Percentiles rank a stretch among this genome's conserved stretches.
Conservation (phyloP, 257 asterid genomes). For the Anisodus acutangulus region DNA sequence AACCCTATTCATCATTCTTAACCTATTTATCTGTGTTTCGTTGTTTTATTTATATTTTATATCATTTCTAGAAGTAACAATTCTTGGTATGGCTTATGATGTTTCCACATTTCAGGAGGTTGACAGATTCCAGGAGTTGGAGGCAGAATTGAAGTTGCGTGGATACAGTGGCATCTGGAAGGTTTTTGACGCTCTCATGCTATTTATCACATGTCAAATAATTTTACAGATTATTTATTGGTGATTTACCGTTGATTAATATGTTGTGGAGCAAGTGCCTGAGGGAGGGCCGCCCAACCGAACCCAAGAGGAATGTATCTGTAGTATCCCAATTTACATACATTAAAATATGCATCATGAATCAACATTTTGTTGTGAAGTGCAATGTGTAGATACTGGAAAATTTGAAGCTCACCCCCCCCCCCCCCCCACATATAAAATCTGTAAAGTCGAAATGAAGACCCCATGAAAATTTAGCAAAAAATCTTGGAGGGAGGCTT, state of each 20-base stretch:
- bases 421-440: no score
- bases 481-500: neutral
- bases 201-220: constrained; percentile 28
- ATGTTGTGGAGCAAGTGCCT: constrained; percentile 18
- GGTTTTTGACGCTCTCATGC: constrained; percentile 51
- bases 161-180: constrained; percentile 97
- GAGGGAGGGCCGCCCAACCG: neutral
- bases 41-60: constrained; percentile 1
- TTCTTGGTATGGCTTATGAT: neutral
- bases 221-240: neutral
- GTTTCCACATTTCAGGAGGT: constrained; percentile 70
- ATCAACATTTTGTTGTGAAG: constrained; percentile 1
- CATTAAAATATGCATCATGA: constrained; percentile 12
- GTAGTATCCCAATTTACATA: neutral
- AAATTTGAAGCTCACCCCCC: neutral
- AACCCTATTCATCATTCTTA: constrained; percentile 14
- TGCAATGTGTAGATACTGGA: neutral
- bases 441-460: neutral
- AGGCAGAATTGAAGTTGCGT: constrained; percentile 66
- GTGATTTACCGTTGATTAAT: constrained; percentile 2
- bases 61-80: neutral
- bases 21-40: neutral
- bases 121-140: constrained; percentile 85
- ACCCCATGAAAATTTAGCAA: constrained; percentile 23
- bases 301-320: constrained; percentile 1